Percentiles rank a stretch among this genome's conserved stretches.
Conservation (phyloP, 805 yeast genomes). For the Pachysolen tannophilus region DNA sequence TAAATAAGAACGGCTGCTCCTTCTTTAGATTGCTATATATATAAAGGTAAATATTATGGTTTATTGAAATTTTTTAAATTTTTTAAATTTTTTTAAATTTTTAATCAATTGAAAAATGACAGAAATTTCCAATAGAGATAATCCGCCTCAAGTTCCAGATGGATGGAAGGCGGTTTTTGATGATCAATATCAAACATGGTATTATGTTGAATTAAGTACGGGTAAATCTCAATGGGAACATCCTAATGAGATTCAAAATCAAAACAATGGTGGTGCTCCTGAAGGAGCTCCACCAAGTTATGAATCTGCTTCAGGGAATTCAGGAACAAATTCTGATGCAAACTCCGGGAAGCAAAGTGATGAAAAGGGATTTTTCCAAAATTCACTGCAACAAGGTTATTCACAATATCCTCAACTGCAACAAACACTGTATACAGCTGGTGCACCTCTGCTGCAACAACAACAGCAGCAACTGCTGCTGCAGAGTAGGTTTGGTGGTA, state of each 20-base stretch:
- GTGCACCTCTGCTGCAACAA: too few relatives aligned
- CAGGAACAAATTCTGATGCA: conserved; percentile 9
- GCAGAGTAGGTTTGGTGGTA: too few relatives aligned
- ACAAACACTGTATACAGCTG: conserved; percentile 9
- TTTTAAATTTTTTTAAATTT: too few relatives aligned
- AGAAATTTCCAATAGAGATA: conserved; percentile 11
- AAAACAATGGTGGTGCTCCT: neutral
- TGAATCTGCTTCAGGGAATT: neutral
- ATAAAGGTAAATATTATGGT: too few relatives aligned
- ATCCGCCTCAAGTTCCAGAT: conserved; percentile 33
- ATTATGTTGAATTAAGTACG: conserved; percentile 66
- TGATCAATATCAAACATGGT: conserved; percentile 53
- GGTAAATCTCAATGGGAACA: conserved; percentile 89
- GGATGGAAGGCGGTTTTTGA: conserved; percentile 40
- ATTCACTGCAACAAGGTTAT: conserved; percentile 12
- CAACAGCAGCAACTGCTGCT: too few relatives aligned
- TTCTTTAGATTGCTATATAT: too few relatives aligned
- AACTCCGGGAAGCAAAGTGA: conserved; percentile 9
- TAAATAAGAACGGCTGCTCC: conserved; percentile 5
- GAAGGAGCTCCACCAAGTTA: conserved; percentile 7
- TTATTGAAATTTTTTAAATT: too few relatives aligned
- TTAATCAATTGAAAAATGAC: neutral
- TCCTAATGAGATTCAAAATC: conserved; percentile 42
- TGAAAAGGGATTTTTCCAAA: conserved; percentile 3
- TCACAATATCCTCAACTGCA: conserved; percentile 9